Evolutionary conservation across 2,329 filamentous ascomycete species (phyloP).

Genomic region (Sphaerostilbella broomeana): DNA sequence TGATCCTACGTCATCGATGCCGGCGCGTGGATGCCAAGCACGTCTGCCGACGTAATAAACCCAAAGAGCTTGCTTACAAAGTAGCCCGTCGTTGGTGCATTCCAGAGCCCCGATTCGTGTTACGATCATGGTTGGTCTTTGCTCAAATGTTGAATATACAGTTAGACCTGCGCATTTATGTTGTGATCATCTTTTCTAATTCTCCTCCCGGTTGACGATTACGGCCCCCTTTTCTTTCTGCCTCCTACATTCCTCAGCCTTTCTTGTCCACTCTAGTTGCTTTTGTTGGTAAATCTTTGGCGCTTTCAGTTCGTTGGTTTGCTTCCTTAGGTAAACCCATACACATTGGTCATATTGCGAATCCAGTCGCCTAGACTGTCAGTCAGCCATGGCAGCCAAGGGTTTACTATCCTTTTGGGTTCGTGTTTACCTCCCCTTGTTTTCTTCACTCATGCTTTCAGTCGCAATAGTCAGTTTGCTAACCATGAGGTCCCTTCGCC

Average conservation of each 20-base stretch:
- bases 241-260: not conserved
- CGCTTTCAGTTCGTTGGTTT: not conserved
- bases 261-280: not conserved
- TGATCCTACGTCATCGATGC: conserved; percentile 11
- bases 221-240: not conserved
- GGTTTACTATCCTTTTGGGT: conserved; percentile 36
- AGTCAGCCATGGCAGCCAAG: conserved; percentile 25
- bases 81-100: too few species aligned
- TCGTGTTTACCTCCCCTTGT: conserved; percentile 9
- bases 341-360: not conserved
- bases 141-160: not conserved
- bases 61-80: too few species aligned
- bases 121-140: not conserved
- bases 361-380: conserved; percentile 6
- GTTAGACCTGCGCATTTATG: not conserved
- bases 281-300: too few species aligned
- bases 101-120: not conserved
- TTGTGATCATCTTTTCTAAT: not conserved
- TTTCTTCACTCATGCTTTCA: not conserved
- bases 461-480: not conserved
- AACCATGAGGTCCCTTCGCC: conserved; percentile 2
- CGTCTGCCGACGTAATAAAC: not conserved
- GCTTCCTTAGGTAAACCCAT: not conserved
- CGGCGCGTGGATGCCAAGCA: conserved; percentile 4
- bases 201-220: not conserved